A percentile compares a stretch with the other conserved stretches of the same genome.
phyloP scores from a whole-genome alignment of 345 rosid species.

The Gossypium rotundifolium region DNA sequence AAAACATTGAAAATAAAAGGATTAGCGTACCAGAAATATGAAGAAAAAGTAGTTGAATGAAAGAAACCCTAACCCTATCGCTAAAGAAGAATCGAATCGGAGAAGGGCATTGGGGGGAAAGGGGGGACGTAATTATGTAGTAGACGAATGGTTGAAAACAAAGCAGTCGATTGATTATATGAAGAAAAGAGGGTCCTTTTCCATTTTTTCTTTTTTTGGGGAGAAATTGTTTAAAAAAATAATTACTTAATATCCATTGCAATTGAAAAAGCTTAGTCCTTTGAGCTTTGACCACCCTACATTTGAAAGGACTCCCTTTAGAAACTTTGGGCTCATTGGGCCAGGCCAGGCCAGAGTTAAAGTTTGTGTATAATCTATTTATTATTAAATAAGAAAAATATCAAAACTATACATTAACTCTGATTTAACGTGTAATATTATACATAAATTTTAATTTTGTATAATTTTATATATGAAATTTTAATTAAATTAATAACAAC shows the following conservation, averaged over 20 bases:
- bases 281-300: background rate
- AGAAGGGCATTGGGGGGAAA: background rate
- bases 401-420: too few species aligned
- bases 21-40: background rate
- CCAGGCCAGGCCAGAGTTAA: too few species aligned
- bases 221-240: background rate
- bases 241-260: background rate
- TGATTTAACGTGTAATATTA: too few species aligned
- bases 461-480: too few species aligned
- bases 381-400: too few species aligned
- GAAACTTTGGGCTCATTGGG: too few species aligned
- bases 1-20: background rate
- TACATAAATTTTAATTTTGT: too few species aligned
- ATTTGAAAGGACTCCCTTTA: too few species aligned
- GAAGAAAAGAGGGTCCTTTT: background rate
- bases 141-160: background rate
- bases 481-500: too few species aligned
- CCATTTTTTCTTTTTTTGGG: too few species aligned
- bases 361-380: too few species aligned
- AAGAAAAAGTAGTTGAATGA: background rate
- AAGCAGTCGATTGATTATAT: background rate
- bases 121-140: background rate
- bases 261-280: background rate
- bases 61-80: constrained; percentile 11
- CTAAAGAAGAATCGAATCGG: background rate